A percentile compares a stretch with the other conserved stretches of the same genome.
Conservation (phyloP, 176 grass and related monocot species). For the Aechmea fasciata region DNA sequence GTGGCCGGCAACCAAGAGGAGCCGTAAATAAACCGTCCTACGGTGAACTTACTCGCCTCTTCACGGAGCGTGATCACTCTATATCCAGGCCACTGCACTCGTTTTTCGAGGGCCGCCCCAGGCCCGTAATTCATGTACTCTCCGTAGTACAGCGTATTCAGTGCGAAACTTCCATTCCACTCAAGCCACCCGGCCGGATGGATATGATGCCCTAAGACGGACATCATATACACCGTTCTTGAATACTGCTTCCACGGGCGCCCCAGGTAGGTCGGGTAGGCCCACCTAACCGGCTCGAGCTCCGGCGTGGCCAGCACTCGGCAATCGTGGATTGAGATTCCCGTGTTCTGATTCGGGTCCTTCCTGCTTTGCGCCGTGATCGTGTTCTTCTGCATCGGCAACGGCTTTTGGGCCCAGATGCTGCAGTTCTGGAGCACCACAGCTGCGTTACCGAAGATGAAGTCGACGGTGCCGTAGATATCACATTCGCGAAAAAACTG, state of each 20-base stretch:
- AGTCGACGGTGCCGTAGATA: constrained; percentile 56
- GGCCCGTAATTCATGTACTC: constrained; percentile 64
- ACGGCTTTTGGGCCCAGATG: constrained; percentile 39
- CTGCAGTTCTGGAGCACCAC: constrained; percentile 74
- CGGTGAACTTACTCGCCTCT: constrained; percentile 62
- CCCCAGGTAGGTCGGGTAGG: constrained; percentile 41
- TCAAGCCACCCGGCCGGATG: constrained; percentile 46
- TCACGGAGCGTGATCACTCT: constrained; percentile 36
- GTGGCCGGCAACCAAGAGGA: constrained; percentile 47
- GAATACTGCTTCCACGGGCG: constrained; percentile 65
- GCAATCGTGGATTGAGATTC: constrained; percentile 53
- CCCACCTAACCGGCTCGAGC: constrained; percentile 16
- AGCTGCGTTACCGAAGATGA: constrained; percentile 62
- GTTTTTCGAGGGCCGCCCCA: constrained; percentile 24
- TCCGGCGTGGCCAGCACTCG: constrained; percentile 23
- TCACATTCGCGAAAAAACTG: constrained; percentile 63
- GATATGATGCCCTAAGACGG: constrained; percentile 48
- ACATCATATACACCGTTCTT: constrained; percentile 41
- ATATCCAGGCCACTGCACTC: constrained; percentile 36
- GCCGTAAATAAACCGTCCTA: constrained; percentile 37
- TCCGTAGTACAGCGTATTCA: constrained; percentile 61
- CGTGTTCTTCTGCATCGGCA: constrained; percentile 50
- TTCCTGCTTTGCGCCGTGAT: constrained; percentile 41
- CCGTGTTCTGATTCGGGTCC: constrained; percentile 66
- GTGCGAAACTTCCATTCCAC: constrained; percentile 35